Percentiles rank a stretch among this genome's conserved stretches.
phyloP scores from a whole-genome alignment of 257 asterid genomes.

The Gentiana straminea region DNA sequence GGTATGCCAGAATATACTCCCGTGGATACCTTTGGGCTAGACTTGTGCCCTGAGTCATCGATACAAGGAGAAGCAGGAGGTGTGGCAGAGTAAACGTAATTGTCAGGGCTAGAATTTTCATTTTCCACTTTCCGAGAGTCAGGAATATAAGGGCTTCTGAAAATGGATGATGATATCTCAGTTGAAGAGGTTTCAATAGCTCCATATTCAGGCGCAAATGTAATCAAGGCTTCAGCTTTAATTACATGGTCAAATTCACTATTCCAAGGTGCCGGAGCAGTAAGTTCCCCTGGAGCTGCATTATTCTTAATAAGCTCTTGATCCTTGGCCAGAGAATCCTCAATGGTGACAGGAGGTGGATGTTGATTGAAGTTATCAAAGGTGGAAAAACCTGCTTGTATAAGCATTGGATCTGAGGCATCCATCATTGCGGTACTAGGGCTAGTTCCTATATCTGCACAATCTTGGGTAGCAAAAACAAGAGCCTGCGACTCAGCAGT shows the following conservation, averaged over 20 bases:
- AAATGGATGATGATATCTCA: slow-evolving; percentile 56
- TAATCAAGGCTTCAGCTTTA: slow-evolving; percentile 90
- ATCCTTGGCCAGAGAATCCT: slow-evolving; percentile 52
- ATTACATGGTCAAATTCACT: slow-evolving; percentile 84
- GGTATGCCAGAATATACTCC: slow-evolving; percentile 42
- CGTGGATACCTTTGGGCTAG: slow-evolving; percentile 35
- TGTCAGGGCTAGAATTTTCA: slow-evolving; percentile 65
- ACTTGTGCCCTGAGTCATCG: slow-evolving; percentile 64
- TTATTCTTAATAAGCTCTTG: slow-evolving; percentile 41
- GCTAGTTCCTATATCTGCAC: slow-evolving; percentile 68
- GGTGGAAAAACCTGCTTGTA: slow-evolving; percentile 58
- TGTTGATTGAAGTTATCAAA: slow-evolving; percentile 58
- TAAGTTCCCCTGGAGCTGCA: slow-evolving; percentile 39
- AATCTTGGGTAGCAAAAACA: slow-evolving; percentile 49
- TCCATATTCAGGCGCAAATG: slow-evolving; percentile 96
- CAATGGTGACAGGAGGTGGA: slow-evolving; percentile 44
- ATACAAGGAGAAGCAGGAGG: slow-evolving; percentile 78
- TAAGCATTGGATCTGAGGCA: slow-evolving; percentile 67
- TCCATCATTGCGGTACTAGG: slow-evolving; percentile 82
- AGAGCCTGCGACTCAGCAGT: slow-evolving; percentile 67
- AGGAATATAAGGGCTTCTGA: slow-evolving; percentile 84
- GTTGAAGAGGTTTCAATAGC: slow-evolving; percentile 72
- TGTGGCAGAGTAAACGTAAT: slow-evolving; percentile 82
- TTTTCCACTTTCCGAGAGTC: slow-evolving; percentile 76
- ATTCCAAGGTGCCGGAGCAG: slow-evolving; percentile 30